phyloP scores from a whole-genome alignment of 177 flowering plant genomes.

The Vitis hybrid region DNA sequence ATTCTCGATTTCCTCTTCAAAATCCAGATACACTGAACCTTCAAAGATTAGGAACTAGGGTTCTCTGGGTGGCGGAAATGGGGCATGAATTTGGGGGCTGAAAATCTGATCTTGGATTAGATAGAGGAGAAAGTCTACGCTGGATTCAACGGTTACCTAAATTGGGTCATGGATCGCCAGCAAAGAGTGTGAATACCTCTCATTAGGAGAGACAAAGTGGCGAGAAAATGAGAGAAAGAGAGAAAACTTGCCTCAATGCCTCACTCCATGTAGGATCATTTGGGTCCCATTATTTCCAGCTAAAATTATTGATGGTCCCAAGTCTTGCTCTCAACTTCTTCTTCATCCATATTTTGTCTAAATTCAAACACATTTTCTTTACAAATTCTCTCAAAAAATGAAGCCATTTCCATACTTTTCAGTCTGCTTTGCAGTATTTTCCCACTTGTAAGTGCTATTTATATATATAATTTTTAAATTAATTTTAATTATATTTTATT shows the following conservation, averaged over 20 bases:
- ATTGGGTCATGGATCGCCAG: conserved; percentile 9
- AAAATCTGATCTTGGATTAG: background rate
- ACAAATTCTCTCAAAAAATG: too few relatives aligned
- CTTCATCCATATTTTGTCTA: too few relatives aligned
- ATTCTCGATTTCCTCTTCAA: background rate
- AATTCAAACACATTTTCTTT: too few relatives aligned
- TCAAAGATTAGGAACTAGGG: too few relatives aligned
- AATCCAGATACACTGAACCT: background rate
- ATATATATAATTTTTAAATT: too few relatives aligned
- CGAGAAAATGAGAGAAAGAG: background rate
- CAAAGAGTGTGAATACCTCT: conserved; percentile 1
- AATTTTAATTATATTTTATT: too few relatives aligned
- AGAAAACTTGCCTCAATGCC: background rate
- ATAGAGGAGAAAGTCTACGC: conserved; percentile 1
- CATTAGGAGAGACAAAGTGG: background rate
- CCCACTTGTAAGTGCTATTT: too few relatives aligned
- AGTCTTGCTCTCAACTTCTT: background rate
- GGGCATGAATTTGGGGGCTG: background rate
- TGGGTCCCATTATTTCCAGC: background rate
- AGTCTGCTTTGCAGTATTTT: too few relatives aligned
- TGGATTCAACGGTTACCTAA: conserved; percentile 31
- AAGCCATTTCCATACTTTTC: too few relatives aligned
- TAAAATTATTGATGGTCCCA: background rate
- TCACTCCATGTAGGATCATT: background rate
- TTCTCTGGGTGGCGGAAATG: too few relatives aligned